A percentile compares a stretch with the other conserved stretches of the same genome.
phyloP scores from a whole-genome alignment of 345 rosid species.

The Salix purpurea region DNA sequence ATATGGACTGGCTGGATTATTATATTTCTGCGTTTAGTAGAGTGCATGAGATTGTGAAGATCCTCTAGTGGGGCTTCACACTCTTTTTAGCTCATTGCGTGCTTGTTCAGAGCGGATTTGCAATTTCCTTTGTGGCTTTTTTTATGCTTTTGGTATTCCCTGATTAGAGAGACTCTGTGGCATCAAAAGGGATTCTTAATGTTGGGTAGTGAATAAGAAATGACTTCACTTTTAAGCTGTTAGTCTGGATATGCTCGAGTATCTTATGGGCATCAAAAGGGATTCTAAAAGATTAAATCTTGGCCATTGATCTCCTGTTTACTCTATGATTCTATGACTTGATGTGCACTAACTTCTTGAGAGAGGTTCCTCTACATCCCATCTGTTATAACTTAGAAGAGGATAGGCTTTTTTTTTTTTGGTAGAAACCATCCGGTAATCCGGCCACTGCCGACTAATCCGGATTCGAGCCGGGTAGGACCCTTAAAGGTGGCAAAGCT shows the following conservation, averaged over 20 bases:
- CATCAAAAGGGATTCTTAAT: background rate
- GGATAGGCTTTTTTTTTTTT: background rate
- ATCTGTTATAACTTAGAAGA: background rate
- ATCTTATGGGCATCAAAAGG: background rate
- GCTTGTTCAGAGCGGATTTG: constrained; percentile 1
- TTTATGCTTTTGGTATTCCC: background rate
- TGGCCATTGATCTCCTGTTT: background rate
- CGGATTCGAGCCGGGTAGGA: too few relatives aligned
- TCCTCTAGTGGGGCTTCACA: background rate
- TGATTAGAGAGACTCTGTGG: background rate
- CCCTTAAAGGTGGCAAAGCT: too few relatives aligned
- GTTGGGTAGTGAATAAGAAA: background rate
- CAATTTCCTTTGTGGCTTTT: background rate
- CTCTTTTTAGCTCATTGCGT: constrained; percentile 2
- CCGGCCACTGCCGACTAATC: too few relatives aligned
- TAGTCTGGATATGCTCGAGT: background rate
- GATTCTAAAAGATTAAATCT: too few relatives aligned
- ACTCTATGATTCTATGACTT: background rate
- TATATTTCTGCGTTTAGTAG: constrained; percentile 10
- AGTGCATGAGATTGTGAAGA: constrained; percentile 1
- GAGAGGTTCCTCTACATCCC: background rate
- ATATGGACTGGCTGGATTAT: constrained; percentile 10
- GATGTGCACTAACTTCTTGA: background rate
- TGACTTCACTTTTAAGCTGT: background rate
- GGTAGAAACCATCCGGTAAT: too few relatives aligned